Evolutionary conservation across 2,329 filamentous ascomycete species (phyloP).

Genomic region (Diaporthe australafricana): DNA sequence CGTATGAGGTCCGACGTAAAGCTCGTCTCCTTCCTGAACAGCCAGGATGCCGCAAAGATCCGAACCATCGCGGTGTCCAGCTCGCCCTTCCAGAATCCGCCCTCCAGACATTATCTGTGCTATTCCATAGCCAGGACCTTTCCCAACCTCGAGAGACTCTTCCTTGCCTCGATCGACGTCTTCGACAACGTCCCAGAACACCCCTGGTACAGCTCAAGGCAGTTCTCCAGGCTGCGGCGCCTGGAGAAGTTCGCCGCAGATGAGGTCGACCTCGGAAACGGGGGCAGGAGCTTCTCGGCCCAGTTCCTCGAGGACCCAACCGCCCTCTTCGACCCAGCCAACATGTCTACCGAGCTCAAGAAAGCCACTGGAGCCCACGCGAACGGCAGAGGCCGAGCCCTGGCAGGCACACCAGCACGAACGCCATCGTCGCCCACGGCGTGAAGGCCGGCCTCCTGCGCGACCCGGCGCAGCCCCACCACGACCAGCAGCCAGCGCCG

Average conservation of each 20-base stretch:
- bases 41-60: background rate
- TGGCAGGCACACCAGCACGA: background rate
- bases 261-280: background rate
- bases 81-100: background rate
- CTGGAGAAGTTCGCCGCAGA: background rate
- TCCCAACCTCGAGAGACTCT: slow-evolving; percentile 1
- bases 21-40: slow-evolving; percentile 11
- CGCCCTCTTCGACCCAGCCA: background rate
- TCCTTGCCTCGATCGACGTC: background rate
- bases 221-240: background rate
- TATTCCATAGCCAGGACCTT: slow-evolving; percentile 1
- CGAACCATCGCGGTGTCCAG: slow-evolving; percentile 2
- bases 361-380: background rate
- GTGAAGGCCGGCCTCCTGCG: background rate
- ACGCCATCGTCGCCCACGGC: background rate
- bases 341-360: background rate
- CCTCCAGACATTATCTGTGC: background rate
- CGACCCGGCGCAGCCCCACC: background rate
- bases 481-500: background rate
- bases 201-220: background rate
- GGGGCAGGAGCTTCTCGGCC: background rate
- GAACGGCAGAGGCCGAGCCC: background rate
- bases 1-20: background rate
- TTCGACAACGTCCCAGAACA: background rate
- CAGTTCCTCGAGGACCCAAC: background rate